phyloP scores from a whole-genome alignment of 306 rosid species.

The Argentina anserina region DNA sequence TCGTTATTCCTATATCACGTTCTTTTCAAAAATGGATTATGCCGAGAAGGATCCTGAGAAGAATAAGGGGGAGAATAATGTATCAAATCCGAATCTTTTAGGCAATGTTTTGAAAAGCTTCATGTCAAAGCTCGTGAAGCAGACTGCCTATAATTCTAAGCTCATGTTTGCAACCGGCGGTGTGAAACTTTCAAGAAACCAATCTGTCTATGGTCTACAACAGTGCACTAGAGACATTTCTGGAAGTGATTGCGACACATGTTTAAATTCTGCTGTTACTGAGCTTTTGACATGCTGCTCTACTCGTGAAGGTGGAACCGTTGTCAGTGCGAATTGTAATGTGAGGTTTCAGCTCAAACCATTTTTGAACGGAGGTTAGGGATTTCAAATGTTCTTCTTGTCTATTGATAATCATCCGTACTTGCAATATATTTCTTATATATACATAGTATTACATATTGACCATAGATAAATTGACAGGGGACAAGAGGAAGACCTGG shows the following conservation, averaged over 20 bases:
- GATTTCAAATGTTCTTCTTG: not conserved
- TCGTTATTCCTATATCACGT: conserved; percentile 42
- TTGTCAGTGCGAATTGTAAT: conserved; percentile 41
- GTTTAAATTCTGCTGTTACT: conserved; percentile 33
- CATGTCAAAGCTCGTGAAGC: conserved; percentile 19
- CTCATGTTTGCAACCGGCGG: conserved; percentile 53
- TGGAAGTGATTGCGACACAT: conserved; percentile 18
- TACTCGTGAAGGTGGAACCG: conserved; percentile 28
- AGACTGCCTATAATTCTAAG: conserved; percentile 32
- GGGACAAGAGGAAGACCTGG: conserved; percentile 45
- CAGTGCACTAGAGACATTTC: conserved; percentile 58
- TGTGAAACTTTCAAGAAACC: conserved; percentile 8
- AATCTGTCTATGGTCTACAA: conserved; percentile 46
- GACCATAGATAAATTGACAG: conserved; percentile 1
- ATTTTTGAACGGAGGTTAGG: conserved; percentile 37
- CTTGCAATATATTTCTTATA: not conserved
- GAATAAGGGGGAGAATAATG: conserved; percentile 22
- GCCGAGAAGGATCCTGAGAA: conserved; percentile 36
- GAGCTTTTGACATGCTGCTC: conserved; percentile 41
- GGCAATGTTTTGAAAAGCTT: conserved; percentile 13
- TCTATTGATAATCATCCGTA: not conserved
- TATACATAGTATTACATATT: not conserved
- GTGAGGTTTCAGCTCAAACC: conserved; percentile 33
- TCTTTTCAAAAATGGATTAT: conserved; percentile 22
- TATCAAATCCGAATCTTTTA: conserved; percentile 23